Evolutionary conservation across 83 land plant genomes (phyloP), one percentile per base, ranked within the genome.

Genomic region (Isoetes engelmannii): DNA sequence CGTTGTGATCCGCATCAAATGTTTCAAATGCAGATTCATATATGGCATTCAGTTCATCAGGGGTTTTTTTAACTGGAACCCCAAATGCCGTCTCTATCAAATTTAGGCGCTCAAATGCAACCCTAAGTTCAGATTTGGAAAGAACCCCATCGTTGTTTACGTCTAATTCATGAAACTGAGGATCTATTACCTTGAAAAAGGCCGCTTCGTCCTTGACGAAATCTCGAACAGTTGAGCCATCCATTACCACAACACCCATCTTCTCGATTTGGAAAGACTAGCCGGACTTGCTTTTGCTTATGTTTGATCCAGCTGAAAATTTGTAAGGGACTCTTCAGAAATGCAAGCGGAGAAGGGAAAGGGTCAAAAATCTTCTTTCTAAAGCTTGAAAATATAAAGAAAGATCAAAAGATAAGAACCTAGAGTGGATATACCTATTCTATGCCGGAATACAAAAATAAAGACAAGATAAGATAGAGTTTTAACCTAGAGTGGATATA

Each of bases 141-240:
- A 88, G 81, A 17, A 79, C 78, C 20, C 90, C 92, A 63, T 88
- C 90, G 13, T 77, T 54, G 74, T 86, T 80, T 9, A 47, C 49
- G 59, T 88, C 92, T 45, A 86, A 75, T 19, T 44, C 53, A 15
- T 46, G 4, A 71, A 86, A 88, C 54, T 74, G 78, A 61, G 65
- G 78, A 57, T 86, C 72, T 37, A 71, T 66, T 48, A 72, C 63
- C 55, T 47, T 57, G 72, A 56, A 61, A 77, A 87, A 85, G 5
- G 82, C 86, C 47, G 55, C 84, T 28, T 69, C 68, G 75, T 82
- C 82, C 45, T 43, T 60, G 0, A 75, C 83, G 68, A 87, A 87
- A 0, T 45, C 68, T 12, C 81, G 63, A 51, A 89, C 87, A 5
- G 87, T 84, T 8, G 80, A 72, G 5, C 87, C 92, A 63, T 89